These are phyloP conservation scores for Rhynchosporium graminicola DNA, from an alignment of 2,329 filamentous ascomycete species.

Conservation along the genomic window DNA sequence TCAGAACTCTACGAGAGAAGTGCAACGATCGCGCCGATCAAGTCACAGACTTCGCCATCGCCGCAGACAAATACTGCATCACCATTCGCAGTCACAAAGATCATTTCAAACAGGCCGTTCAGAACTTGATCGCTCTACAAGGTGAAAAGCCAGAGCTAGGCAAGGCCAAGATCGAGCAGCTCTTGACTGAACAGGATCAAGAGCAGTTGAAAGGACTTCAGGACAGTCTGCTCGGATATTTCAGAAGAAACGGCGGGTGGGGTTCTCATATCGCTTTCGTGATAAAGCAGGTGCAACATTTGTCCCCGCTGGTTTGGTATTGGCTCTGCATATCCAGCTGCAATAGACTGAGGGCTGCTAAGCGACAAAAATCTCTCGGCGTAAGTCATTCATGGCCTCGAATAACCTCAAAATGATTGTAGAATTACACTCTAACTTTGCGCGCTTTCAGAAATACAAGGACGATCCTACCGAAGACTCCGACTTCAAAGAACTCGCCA, in stretches of 20 bases:
- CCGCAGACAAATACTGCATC: neutral
- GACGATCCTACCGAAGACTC: no score
- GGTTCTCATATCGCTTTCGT: neutral
- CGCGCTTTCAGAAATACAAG: no score
- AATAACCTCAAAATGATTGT: no score
- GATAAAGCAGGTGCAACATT: neutral
- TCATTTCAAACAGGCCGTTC: neutral
- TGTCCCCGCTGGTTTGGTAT: slow-evolving; percentile 3
- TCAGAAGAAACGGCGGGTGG: neutral
- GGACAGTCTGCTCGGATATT: neutral
- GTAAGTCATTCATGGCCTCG: neutral
- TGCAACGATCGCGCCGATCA: neutral
- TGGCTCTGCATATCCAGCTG: neutral
- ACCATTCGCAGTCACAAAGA: neutral
- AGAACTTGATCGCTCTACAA: neutral
- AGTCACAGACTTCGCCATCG: neutral
- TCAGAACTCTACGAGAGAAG: neutral
- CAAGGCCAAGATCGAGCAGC: neutral
- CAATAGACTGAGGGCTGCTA: no score
- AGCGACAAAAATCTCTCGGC: no score
- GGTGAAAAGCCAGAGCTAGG: neutral
- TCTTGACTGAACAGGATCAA: neutral
- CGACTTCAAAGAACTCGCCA: no score
- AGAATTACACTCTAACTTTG: no score
- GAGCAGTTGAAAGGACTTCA: neutral